Percentiles rank a stretch among this genome's conserved stretches.
phyloP scores from a whole-genome alignment of 345 rosid genomes.

The Aquilaria malaccensis region DNA sequence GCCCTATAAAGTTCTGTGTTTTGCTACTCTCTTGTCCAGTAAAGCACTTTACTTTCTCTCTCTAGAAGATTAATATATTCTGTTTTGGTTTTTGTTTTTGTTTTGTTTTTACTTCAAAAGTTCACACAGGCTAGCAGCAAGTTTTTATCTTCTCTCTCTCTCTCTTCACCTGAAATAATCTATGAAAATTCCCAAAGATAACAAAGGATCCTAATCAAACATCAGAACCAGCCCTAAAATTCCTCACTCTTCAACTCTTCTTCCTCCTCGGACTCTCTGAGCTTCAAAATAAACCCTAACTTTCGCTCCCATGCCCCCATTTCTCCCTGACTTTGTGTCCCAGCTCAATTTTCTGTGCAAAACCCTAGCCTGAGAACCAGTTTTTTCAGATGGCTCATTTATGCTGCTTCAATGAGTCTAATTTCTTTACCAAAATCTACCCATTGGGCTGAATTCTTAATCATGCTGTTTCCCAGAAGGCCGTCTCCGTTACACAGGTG shows the following conservation, averaged over 20 bases:
- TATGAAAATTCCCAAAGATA: slow-evolving; percentile 32
- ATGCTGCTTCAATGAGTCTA: neutral
- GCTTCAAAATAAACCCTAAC: slow-evolving; percentile 23
- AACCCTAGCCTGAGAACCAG: slow-evolving; percentile 29
- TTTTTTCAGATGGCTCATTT: slow-evolving; percentile 18
- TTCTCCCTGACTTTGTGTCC: slow-evolving; percentile 8
- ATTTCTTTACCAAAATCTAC: too few relatives aligned
- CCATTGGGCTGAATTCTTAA: slow-evolving; percentile 27
- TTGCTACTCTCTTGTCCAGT: slow-evolving; percentile 10
- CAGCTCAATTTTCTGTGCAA: slow-evolving; percentile 22
- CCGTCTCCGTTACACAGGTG: slow-evolving; percentile 44
- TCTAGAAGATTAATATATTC: slow-evolving; percentile 9
- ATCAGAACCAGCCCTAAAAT: slow-evolving; percentile 24
- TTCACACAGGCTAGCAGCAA: slow-evolving; percentile 36
- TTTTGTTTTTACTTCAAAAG: slow-evolving; percentile 24
- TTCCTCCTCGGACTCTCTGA: neutral
- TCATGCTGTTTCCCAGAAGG: slow-evolving; percentile 45
- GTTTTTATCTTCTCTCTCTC: slow-evolving; percentile 49
- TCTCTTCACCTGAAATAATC: slow-evolving; percentile 20
- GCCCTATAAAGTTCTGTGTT: neutral
- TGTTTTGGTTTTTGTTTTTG: slow-evolving; percentile 12
- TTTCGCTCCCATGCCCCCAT: slow-evolving; percentile 12
- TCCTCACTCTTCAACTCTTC: slow-evolving; percentile 11
- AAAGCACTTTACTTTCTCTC: slow-evolving; percentile 15
- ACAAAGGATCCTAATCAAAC: slow-evolving; percentile 27